phyloP scores from a whole-genome alignment of 495 filamentous ascomycete species.

The Xylaria sp. region DNA sequence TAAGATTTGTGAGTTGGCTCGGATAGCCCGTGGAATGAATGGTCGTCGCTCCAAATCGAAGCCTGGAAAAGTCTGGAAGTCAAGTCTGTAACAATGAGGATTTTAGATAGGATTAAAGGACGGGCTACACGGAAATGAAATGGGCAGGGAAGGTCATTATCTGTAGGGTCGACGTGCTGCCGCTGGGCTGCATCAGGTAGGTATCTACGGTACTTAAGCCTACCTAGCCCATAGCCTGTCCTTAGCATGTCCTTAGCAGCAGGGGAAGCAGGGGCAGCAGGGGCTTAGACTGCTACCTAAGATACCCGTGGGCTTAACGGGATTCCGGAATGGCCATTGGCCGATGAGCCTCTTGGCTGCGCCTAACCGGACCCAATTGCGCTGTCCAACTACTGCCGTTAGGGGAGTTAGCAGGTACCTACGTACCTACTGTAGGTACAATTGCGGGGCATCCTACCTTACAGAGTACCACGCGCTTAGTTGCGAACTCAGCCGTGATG shows the following conservation, averaged over 20 bases:
- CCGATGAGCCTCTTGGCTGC: background rate
- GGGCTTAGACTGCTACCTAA: slow-evolving; percentile 4
- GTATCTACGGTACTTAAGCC: too few relatives aligned
- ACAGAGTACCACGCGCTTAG: background rate
- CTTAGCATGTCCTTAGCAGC: too few relatives aligned
- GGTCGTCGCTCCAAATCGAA: background rate
- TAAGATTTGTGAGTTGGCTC: background rate
- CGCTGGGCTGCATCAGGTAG: too few relatives aligned
- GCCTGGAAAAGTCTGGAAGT: background rate
- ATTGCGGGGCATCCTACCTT: slow-evolving; percentile 14
- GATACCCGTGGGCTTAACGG: slow-evolving; percentile 1
- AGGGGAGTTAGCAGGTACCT: background rate
- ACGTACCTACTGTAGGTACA: background rate
- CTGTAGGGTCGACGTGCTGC: background rate
- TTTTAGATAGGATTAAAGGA: slow-evolving; percentile 8
- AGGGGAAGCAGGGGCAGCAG: background rate
- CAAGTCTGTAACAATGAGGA: slow-evolving; percentile 13
- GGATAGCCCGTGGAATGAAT: background rate
- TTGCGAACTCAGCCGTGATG: slow-evolving; percentile 5
- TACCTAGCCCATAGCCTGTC: too few relatives aligned
- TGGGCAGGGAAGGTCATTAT: background rate
- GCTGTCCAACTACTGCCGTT: background rate
- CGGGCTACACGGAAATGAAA: slow-evolving; percentile 18
- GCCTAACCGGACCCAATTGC: slow-evolving; percentile 6
- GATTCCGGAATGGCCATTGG: background rate